Evolutionary conservation across 768 basidiomycete genomes (phyloP).

Genomic region (Lactarius deliciosus): DNA sequence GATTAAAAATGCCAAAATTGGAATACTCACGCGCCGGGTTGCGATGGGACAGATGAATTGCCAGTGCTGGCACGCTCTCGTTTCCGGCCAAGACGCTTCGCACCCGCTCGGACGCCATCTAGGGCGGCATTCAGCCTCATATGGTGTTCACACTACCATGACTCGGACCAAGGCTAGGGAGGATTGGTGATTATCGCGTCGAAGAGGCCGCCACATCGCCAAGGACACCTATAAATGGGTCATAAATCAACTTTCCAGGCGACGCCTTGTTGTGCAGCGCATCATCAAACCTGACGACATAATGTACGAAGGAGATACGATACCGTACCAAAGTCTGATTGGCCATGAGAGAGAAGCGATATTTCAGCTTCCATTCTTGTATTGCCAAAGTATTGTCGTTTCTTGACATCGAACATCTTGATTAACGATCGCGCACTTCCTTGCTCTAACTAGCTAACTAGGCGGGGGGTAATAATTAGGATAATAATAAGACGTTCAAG

Average conservation of each 20-base stretch:
- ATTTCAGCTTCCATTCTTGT: constrained; percentile 98
- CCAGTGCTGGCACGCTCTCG: constrained; percentile 43
- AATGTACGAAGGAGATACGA: constrained; percentile 23
- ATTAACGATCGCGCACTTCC: constrained; percentile 70
- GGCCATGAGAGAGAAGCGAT: constrained; percentile 88
- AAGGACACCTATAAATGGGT: constrained; percentile 90
- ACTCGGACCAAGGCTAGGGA: constrained; percentile 45
- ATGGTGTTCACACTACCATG: neutral
- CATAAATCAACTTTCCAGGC: constrained; percentile 89
- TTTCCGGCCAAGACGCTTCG: constrained; percentile 76
- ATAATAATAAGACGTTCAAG: neutral
- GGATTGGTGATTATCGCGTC: constrained; percentile 96
- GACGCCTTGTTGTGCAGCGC: constrained; percentile 52
- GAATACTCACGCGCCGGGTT: constrained; percentile 45
- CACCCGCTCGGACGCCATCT: constrained; percentile 93
- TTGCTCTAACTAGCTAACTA: constrained; percentile 60
- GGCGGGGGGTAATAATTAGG: constrained; percentile 2
- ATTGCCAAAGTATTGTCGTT: constrained; percentile 87
- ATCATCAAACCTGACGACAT: constrained; percentile 4
- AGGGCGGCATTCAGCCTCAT: constrained; percentile 2
- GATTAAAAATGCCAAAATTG: neutral
- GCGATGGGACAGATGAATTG: constrained; percentile 29
- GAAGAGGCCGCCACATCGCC: constrained; percentile 84
- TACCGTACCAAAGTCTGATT: constrained; percentile 79
- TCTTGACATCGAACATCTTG: constrained; percentile 80